phyloP scores from a whole-genome alignment of 148 eudicot genomes.

The Silene latifolia region DNA sequence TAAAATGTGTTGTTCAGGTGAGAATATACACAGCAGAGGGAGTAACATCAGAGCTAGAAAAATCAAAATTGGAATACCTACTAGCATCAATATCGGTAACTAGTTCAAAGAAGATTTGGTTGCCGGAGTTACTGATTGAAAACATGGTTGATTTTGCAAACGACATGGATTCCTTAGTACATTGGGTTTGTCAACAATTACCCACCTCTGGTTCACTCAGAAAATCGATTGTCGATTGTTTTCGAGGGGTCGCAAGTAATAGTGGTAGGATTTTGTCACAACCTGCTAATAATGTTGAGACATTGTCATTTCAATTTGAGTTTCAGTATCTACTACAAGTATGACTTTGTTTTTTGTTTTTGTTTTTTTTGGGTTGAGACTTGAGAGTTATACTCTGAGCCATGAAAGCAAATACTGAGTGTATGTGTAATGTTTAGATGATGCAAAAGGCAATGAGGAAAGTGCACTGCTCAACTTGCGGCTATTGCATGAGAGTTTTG shows the following conservation, averaged over 20 bases:
- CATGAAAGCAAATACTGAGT: no score
- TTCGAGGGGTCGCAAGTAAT: conserved; percentile 32
- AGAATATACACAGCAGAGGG: conserved; percentile 77
- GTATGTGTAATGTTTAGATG: no score
- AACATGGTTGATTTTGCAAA: conserved; percentile 65
- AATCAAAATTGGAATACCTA: conserved; percentile 71
- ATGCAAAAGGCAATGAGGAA: no score
- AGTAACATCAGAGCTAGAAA: conserved; percentile 59
- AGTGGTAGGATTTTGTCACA: conserved; percentile 30
- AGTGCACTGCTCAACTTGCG: no score
- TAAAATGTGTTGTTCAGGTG: conserved; percentile 36
- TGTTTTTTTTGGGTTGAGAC: no score
- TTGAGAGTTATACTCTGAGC: no score
- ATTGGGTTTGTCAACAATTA: conserved; percentile 83
- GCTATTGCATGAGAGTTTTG: no score
- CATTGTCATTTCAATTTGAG: conserved; percentile 72
- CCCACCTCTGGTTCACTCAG: conserved; percentile 82
- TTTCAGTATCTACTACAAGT: conserved; percentile 72
- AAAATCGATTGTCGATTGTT: conserved; percentile 87
- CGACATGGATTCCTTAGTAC: conserved; percentile 50
- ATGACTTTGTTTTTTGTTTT: not conserved
- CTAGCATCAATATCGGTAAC: conserved; percentile 78
- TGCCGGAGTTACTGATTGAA: conserved; percentile 65
- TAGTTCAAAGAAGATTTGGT: conserved; percentile 51
- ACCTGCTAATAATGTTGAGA: conserved; percentile 42